These are phyloP conservation scores for Hysterium pulicare DNA, from an alignment of 2,329 filamentous ascomycete genomes.

Conservation along the genomic window DNA sequence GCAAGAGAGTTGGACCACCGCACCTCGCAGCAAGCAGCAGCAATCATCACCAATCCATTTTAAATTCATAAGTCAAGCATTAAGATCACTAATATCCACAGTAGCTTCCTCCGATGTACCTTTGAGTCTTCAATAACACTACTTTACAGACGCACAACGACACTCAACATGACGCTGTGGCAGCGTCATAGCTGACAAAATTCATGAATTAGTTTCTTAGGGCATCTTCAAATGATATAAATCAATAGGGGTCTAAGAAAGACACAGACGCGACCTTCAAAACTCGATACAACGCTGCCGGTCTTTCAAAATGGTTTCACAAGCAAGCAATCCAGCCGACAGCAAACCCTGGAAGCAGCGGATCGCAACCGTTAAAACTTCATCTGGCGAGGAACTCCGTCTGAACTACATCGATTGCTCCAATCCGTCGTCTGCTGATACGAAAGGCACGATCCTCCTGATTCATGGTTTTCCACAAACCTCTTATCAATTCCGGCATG, in stretches of 20 bases:
- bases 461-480: slow-evolving; percentile 50
- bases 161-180: neutral
- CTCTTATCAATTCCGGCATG: slow-evolving; percentile 40
- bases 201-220: neutral
- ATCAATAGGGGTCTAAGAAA: neutral
- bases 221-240: too few species aligned
- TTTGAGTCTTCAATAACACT: too few species aligned
- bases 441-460: slow-evolving; percentile 40
- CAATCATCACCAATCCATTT: too few species aligned
- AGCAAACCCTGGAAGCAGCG: slow-evolving; percentile 4
- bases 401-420: slow-evolving; percentile 21
- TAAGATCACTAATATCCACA: too few species aligned
- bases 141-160: too few species aligned
- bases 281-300: neutral
- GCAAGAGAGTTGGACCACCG: too few species aligned
- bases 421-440: slow-evolving; percentile 6
- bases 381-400: slow-evolving; percentile 11
- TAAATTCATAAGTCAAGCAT: too few species aligned
- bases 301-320: neutral
- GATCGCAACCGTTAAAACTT: slow-evolving; percentile 8
- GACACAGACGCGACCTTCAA: neutral
- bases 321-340: too few species aligned
- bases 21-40: too few species aligned
- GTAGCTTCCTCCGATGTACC: too few species aligned
- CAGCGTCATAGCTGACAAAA: slow-evolving; percentile 4